Conservation (phyloP, 768 basidiomycete genomes). For the Rhizopogon sp. region DNA sequence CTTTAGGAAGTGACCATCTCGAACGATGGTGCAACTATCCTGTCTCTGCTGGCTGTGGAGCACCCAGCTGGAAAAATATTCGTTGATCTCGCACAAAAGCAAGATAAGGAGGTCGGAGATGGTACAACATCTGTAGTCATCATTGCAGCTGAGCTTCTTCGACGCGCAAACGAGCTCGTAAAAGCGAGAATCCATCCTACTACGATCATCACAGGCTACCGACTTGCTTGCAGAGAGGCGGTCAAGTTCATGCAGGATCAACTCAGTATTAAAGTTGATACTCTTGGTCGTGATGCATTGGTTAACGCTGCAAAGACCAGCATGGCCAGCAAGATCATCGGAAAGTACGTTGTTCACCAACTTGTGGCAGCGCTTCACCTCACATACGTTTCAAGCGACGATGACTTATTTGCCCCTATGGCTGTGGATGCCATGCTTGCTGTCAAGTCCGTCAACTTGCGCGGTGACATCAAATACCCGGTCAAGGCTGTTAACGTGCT, state of each 20-base stretch:
- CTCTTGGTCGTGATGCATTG: conserved; percentile 86
- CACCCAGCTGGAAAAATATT: conserved; percentile 97
- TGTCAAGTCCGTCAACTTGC: conserved; percentile 88
- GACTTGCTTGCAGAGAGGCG: conserved; percentile 94
- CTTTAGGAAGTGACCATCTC: conserved; percentile 96
- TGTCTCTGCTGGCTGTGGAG: conserved; percentile 88
- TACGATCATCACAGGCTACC: conserved; percentile 97
- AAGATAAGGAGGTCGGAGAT: conserved; percentile 99
- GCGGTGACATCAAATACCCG: conserved; percentile 97
- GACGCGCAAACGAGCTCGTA: conserved; percentile 95
- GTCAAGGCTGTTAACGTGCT: conserved; percentile 98
- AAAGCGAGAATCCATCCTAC: conserved; percentile 98
- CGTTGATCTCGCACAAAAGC: conserved; percentile 97
- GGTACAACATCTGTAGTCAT: conserved; percentile 99
- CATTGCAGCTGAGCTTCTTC: conserved; percentile 93
- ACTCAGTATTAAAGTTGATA: conserved; percentile 89
- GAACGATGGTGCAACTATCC: conserved; percentile 99
- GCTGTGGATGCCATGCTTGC: conserved; percentile 98
- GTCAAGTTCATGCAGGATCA: conserved; percentile 98
- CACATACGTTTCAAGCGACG: conserved; percentile 57
- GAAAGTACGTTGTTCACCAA: conserved; percentile 61
- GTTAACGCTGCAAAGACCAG: conserved; percentile 97
- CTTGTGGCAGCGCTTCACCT: background rate
- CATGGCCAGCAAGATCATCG: conserved; percentile 98
- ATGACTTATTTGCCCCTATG: conserved; percentile 97